Conservation (phyloP, 345 rosid genomes). For the Eutrema japonicum region DNA sequence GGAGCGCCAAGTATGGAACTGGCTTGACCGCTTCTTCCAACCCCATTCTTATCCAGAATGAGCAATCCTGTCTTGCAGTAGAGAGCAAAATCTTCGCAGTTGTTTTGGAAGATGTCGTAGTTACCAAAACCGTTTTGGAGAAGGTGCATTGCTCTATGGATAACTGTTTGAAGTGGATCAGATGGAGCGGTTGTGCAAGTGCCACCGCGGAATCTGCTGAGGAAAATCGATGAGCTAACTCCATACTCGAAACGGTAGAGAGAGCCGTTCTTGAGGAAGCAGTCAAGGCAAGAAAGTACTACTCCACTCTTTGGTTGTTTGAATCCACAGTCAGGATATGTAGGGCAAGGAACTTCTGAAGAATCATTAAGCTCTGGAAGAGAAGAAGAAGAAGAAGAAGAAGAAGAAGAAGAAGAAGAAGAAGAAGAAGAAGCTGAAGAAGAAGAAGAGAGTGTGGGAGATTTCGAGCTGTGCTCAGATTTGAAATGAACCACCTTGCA, state of each 20-base stretch:
- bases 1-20: conserved; percentile 83
- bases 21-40: conserved; percentile 91
- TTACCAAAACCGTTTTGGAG: conserved; percentile 97
- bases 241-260: conserved; percentile 81
- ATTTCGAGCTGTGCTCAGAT: conserved; percentile 52
- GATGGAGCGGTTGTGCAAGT: conserved; percentile 86
- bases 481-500: conserved; percentile 96
- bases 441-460: conserved; percentile 9
- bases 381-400: conserved; percentile 45
- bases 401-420: conserved; percentile 39
- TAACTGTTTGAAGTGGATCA: conserved; percentile 63
- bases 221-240: conserved; percentile 68
- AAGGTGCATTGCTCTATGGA: conserved; percentile 93
- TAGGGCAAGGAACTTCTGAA: conserved; percentile 59
- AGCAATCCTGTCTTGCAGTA: conserved; percentile 94
- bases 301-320: conserved; percentile 80
- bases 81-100: conserved; percentile 93
- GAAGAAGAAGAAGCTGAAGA: background rate
- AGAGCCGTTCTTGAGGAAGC: conserved; percentile 79
- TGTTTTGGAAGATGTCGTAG: conserved; percentile 80
- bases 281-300: conserved; percentile 85
- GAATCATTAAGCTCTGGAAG: conserved; percentile 52
- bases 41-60: conserved; percentile 68
- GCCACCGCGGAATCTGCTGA: conserved; percentile 82
- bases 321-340: conserved; percentile 91